phyloP scores from a whole-genome alignment of 768 basidiomycete genomes.

The Rhizopogon rudus region DNA sequence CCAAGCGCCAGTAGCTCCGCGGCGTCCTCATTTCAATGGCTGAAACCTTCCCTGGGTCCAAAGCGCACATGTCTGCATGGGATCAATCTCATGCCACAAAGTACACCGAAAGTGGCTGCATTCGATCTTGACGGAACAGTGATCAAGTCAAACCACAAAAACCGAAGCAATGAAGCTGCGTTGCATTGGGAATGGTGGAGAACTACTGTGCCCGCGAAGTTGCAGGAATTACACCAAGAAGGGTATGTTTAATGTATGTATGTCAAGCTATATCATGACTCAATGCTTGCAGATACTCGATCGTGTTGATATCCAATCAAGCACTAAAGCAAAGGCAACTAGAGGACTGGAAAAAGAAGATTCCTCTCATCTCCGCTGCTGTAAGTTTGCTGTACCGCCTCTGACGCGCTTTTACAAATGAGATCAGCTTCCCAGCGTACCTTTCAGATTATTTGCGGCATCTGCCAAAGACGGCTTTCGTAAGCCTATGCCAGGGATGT shows the following conservation, averaged over 20 bases:
- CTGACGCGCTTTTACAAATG: neutral
- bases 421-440: conserved; percentile 60
- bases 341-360: conserved; percentile 73
- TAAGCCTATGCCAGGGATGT: conserved; percentile 90
- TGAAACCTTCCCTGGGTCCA: conserved; percentile 30
- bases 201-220: conserved; percentile 50
- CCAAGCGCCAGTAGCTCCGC: conserved; percentile 6
- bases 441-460: conserved; percentile 78
- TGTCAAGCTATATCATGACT: neutral
- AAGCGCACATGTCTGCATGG: conserved; percentile 32
- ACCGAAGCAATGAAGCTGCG: conserved; percentile 31
- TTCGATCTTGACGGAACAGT: conserved; percentile 89
- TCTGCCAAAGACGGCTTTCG: conserved; percentile 68
- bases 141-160: conserved; percentile 44
- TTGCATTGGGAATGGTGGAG: conserved; percentile 66
- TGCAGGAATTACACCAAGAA: conserved; percentile 52
- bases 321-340: conserved; percentile 42
- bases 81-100: conserved; percentile 25
- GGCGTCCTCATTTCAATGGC: conserved; percentile 21
- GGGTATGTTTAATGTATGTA: conserved; percentile 42
- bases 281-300: conserved; percentile 44
- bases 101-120: conserved; percentile 58
- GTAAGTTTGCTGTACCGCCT: conserved; percentile 30
- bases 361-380: conserved; percentile 59
- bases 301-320: conserved; percentile 85